These are phyloP conservation scores for Wickerhamiella pararugosa DNA, from an alignment of 1,139 yeast genomes.

Conservation along the genomic window DNA sequence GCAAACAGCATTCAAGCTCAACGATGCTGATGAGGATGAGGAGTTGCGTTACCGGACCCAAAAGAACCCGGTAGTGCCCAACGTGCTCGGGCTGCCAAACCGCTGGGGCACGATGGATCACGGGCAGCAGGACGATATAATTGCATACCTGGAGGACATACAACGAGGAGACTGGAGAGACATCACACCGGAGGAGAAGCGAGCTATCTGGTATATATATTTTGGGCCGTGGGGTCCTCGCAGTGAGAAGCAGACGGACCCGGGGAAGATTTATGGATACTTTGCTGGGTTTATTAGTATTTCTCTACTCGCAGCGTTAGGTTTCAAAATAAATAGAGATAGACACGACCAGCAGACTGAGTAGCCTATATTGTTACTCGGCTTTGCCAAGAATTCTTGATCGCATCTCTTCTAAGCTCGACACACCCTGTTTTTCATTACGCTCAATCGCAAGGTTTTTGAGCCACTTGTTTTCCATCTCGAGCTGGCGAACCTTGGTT, in stretches of 20 bases:
- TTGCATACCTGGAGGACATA: conserved; percentile 30
- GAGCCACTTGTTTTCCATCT: conserved; percentile 72
- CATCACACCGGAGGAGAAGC: conserved; percentile 25
- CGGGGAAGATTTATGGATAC: conserved; percentile 19
- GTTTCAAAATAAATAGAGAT: conserved; percentile 16
- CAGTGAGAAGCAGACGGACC: conserved; percentile 15
- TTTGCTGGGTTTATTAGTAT: conserved; percentile 17
- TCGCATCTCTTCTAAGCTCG: conserved; percentile 19
- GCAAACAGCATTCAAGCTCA: conserved; percentile 20
- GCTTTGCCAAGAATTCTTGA: conserved; percentile 5
- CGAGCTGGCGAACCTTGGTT: conserved; percentile 47
- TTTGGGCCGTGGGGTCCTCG: conserved; percentile 30
- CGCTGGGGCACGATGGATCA: conserved; percentile 29
- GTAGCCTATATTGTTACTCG: not conserved
- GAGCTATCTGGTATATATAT: conserved; percentile 25
- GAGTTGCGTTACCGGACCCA: conserved; percentile 18
- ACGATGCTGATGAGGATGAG: conserved; percentile 22
- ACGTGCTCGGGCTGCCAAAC: conserved; percentile 18
- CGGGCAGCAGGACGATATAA: conserved; percentile 30
- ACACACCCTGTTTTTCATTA: conserved; percentile 27
- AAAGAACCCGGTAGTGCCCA: conserved; percentile 23
- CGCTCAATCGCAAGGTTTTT: conserved; percentile 61
- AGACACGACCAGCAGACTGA: not conserved
- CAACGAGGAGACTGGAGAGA: conserved; percentile 31
- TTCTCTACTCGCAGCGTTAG: conserved; percentile 18